These are phyloP conservation scores for Chaetomiaceae sp. DNA, from an alignment of 2,329 filamentous ascomycete species.

Conservation along the genomic window DNA sequence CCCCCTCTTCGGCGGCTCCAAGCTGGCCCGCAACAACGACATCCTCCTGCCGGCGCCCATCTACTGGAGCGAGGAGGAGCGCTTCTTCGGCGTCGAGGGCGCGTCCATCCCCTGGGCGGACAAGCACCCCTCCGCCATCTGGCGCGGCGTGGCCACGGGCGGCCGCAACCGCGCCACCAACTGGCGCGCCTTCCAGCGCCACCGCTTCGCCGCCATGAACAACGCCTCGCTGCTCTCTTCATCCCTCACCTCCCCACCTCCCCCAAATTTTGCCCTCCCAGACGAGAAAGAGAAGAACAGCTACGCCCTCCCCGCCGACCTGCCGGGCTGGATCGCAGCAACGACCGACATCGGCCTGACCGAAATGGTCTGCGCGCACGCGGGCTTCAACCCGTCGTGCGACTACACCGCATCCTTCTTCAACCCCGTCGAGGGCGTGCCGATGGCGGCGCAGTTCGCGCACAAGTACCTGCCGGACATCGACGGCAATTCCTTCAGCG, in stretches of 20 bases:
- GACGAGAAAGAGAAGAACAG: too few species aligned
- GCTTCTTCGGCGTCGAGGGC: slow-evolving; percentile 52
- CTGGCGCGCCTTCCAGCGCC: slow-evolving; percentile 68
- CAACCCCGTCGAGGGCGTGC: slow-evolving; percentile 20
- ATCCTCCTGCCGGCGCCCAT: slow-evolving; percentile 64
- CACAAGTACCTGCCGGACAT: slow-evolving; percentile 70
- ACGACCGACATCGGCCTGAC: slow-evolving; percentile 49
- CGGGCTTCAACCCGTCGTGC: slow-evolving; percentile 35
- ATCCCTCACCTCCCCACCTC: slow-evolving; percentile 38
- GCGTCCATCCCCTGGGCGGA: slow-evolving; percentile 51
- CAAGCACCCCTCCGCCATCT: slow-evolving; percentile 51
- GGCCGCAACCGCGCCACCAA: slow-evolving; percentile 53
- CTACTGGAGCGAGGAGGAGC: slow-evolving; percentile 59
- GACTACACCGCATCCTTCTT: slow-evolving; percentile 45
- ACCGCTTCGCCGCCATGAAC: slow-evolving; percentile 68
- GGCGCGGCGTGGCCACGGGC: slow-evolving; percentile 63
- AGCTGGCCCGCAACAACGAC: slow-evolving; percentile 62
- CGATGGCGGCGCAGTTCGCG: slow-evolving; percentile 47
- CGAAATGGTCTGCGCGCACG: slow-evolving; percentile 46
- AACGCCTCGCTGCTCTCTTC: slow-evolving; percentile 62
- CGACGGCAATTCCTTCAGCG: slow-evolving; percentile 67
- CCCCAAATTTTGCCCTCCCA: slow-evolving; percentile 51
- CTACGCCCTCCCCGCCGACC: slow-evolving; percentile 32
- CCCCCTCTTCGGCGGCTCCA: slow-evolving; percentile 64
- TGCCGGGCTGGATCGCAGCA: slow-evolving; percentile 44